Percentiles rank a stretch among this genome's conserved stretches.
Conservation (phyloP, 169 alveolate genomes). For the Cryptosporidium felis region DNA sequence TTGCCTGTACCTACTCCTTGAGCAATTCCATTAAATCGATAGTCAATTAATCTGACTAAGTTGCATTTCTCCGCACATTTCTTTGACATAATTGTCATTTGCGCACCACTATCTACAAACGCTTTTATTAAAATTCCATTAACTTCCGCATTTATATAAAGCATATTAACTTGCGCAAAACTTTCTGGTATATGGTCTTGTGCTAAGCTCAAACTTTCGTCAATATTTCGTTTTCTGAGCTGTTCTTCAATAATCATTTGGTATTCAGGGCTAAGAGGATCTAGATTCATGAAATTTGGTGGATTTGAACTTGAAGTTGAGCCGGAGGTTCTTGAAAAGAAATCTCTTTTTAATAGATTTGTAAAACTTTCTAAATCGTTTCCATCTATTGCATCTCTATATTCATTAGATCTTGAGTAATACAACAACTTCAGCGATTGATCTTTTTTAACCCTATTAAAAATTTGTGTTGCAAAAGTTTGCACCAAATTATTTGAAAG, state of each 20-base stretch:
- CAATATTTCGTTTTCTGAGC: conserved; percentile 83
- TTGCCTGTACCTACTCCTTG: conserved; percentile 92
- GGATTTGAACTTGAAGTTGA: conserved; percentile 21
- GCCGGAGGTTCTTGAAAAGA: conserved; percentile 8
- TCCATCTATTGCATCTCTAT: conserved; percentile 57
- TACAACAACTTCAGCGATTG: conserved; percentile 54
- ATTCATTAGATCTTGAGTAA: conserved; percentile 52
- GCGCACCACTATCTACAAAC: conserved; percentile 97
- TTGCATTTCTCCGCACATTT: conserved; percentile 90
- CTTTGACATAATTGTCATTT: conserved; percentile 91
- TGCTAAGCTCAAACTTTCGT: conserved; percentile 85
- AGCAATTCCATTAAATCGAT: conserved; percentile 92
- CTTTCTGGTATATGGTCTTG: conserved; percentile 82
- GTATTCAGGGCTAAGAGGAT: conserved; percentile 89
- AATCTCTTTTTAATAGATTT: neutral
- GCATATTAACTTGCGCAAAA: conserved; percentile 88
- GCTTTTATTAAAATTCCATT: conserved; percentile 90
- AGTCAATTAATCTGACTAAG: conserved; percentile 89
- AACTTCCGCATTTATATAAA: conserved; percentile 88
- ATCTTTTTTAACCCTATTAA: conserved; percentile 72
- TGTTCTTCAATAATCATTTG: conserved; percentile 87
- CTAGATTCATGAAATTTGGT: conserved; percentile 63
- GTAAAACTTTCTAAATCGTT: conserved; percentile 15
- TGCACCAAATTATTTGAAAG: neutral
- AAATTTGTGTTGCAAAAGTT: conserved; percentile 46